Evolutionary conservation across 768 basidiomycete genomes (phyloP), one percentile per base, ranked within the genome.

Genomic region (Inosperma sp.): DNA sequence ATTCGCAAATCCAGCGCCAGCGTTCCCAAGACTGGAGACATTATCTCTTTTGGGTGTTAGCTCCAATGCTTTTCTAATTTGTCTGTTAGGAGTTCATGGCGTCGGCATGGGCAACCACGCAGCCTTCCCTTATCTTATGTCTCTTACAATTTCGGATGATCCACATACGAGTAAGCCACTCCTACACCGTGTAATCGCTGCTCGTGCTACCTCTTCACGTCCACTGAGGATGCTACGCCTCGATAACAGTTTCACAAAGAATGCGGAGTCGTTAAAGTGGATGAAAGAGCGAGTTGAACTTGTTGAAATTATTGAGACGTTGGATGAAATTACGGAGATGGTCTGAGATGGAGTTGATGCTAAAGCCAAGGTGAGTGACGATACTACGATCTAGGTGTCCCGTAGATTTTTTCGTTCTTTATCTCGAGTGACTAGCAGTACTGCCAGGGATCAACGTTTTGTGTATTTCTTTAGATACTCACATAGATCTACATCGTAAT

Each of bases 231-330:
- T 35, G 44, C 46, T 68, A 7, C 57, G 36, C 35, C 47, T 68
- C 17, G 67, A 67, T 51, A 34, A 43, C 3, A 36, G 49, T 21
- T 61, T 65, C 34, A 33, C 44, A 3, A 34, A 6, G 29, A 66
- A 68, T 49, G 14, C 19, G n/a, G 64, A 66, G 14, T 65, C 60
- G 2, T 65, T 61, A 61, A 51, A 53, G 21, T 68, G 64, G 64
- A 31, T 68, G 14, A 49, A 58, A 27, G 62, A 58, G 26, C 56
- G 56, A 10, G 61, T 62, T 10, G 55, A 63, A 16, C 43, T 60
- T 13, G 51, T 54, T 10, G 51, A 55, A 35, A 47, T 62, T 9
- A 21, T 51, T 17, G 39, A 40, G 33, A 7, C 22, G 14, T 21
- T 25, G 12, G 16, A 13, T 27, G 14, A 34, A 30, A 30, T 35